Base-by-base conservation (phyloP, 345 rosid species). In the Linum trigynum region DNA sequence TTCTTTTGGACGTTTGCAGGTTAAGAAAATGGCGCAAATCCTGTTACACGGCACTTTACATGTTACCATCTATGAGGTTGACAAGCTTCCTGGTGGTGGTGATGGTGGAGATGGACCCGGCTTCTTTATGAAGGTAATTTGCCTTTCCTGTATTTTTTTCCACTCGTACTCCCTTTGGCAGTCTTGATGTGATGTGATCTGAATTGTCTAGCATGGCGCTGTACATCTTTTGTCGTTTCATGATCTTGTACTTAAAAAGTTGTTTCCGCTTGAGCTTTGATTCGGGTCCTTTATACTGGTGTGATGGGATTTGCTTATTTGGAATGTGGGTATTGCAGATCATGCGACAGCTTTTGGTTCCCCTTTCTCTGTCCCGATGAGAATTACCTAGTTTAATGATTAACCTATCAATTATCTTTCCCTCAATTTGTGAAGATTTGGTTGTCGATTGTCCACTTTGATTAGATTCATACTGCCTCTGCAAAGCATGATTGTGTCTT, bases 11-110 rank as follows among this genome's bases (percentile, higher is more conserved):
- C 53, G 14, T 10, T 48, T 15, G 53, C 53, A 48, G 53, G 69
- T 38, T 57, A 11, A 39, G 66, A 50, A 8, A 4, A 80, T 76
- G 79, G 72, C 62, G 39, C 62, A 16, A 38, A 51, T 74, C 68
- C 73, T 73, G 68, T 75, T 84, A 35, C 89, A 82, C 48, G 89
- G 84, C 48, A 76, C 74, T 7, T 81, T 84, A 50, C 81, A 78
- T 62, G 78, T 76, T 65, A 78, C 79, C 3, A 75, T 82, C 60
- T 75, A 69, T 50, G 81, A 82, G 65, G 79, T 75, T 14, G 66
- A 61, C 51, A 57, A 65, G 62, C 71, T 75, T 67, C 59, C 70
- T 41, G 57, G 67, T 16, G 39, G 67, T 16, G 67, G 70, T 66
- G 32, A 23, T 23, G 53, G 14, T 15, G 14, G 53, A 3, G 14